Base-by-base conservation (phyloP, 805 yeast species). In the Starmerella tilneyi region DNA sequence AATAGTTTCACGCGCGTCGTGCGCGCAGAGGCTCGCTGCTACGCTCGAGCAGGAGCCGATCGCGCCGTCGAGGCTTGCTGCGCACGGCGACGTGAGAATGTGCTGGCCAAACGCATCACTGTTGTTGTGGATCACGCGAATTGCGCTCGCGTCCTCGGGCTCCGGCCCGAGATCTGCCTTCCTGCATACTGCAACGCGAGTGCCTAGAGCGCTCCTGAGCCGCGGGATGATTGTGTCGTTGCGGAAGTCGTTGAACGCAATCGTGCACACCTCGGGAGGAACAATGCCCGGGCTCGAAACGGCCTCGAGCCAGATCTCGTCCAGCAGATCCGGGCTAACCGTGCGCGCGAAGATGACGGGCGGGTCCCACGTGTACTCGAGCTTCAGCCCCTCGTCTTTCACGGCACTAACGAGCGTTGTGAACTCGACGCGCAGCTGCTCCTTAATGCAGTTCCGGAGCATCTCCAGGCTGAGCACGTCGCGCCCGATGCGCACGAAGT, bases 331-430 rank as follows among this genome's bases (percentile, higher is more conserved):
- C 9, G 45, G 35, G 19, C 30, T 46, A 5, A 54, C 19, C 9
- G 40, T 23, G 9, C 30, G 40, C 5, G 58, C 56, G 27, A 54
- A 54, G 12, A 53, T 49, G 1, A 48, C 50, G 5, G 56, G 55
- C 6, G 58, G 56, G 24, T 54, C 56, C 58, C 58, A 54, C 9
- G 56, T 54, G 29, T 54, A 54, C 19, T 46, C 38, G 3, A 49
- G 19, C 30, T 28, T 22, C 28, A 45, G 27, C 4, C 20, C 41
- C 32, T 15, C 9, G 12, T 33, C 21, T 5, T 22, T 11, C 7
- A 36, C 44, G n/a, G 44, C 24, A 9, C 8, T 9, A 12, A 27
- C 39, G 16, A 48, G 43, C 5, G 42, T 44, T 4, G 15, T 23
- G 27, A 41, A 36, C 29, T 54, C 57, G 15, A 44, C 46, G 15